These are phyloP conservation scores for Leccinum variicolor DNA, from an alignment of 768 basidiomycete species.

Conservation along the genomic window DNA sequence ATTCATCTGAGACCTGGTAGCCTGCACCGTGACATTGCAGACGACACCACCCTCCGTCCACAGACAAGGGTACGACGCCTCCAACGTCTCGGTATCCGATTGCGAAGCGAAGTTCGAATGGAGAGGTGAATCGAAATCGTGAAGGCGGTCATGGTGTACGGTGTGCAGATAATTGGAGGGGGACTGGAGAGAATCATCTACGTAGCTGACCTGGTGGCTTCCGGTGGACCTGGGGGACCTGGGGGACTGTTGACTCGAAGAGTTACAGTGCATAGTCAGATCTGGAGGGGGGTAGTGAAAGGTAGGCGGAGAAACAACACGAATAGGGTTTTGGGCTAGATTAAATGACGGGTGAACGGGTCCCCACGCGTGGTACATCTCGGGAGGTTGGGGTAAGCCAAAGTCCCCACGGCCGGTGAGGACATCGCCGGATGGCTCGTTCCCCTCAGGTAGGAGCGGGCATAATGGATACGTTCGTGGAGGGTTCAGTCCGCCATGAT, in stretches of 20 bases:
- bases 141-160: background rate
- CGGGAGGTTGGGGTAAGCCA: background rate
- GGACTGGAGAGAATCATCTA: background rate
- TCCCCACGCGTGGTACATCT: constrained; percentile 7
- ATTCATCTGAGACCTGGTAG: constrained; percentile 24
- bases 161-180: background rate
- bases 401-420: background rate
- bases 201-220: background rate
- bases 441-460: background rate
- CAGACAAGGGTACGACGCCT: constrained; percentile 15
- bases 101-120: constrained; percentile 1
- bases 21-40: constrained; percentile 19
- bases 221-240: constrained; percentile 4
- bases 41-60: constrained; percentile 13
- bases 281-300: background rate
- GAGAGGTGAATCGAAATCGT: background rate
- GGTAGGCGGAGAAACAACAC: background rate
- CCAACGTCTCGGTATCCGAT: background rate
- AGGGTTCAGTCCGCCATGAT: background rate
- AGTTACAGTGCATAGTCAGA: background rate
- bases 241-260: background rate
- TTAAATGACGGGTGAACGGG: background rate
- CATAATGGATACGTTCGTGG: background rate
- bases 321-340: background rate
- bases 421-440: background rate